A percentile compares a stretch with the other conserved stretches of the same genome.
Evolutionary conservation across 345 rosid genomes (phyloP).

Genomic region (Moricandia arvensis): DNA sequence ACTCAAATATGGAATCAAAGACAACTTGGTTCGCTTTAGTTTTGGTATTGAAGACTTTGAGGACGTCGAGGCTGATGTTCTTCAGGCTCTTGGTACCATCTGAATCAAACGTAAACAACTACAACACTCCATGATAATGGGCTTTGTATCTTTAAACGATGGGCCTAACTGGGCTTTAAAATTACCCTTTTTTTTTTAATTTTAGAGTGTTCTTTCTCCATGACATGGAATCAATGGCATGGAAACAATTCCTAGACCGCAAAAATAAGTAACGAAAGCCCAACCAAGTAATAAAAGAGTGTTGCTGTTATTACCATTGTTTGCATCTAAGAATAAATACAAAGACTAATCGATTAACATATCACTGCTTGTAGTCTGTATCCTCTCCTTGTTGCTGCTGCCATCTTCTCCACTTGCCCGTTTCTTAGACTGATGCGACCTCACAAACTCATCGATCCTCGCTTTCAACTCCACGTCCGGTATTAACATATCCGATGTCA

Average conservation of each 20-base stretch:
- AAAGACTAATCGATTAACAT: background rate
- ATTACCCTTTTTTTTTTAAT: too few species aligned
- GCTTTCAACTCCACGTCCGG: constrained; percentile 78
- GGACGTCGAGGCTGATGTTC: constrained; percentile 76
- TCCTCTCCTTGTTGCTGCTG: constrained; percentile 53
- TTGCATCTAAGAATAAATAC: background rate
- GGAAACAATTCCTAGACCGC: background rate
- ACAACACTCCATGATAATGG: too few species aligned
- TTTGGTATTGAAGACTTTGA: constrained; percentile 88
- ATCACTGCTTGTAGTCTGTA: constrained; percentile 1
- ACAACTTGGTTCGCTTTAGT: constrained; percentile 89
- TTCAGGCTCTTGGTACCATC: constrained; percentile 51
- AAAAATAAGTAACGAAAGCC: constrained; percentile 2
- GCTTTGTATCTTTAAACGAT: too few species aligned
- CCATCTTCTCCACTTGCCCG: constrained; percentile 56
- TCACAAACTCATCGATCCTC: constrained; percentile 74
- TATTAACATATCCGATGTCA: constrained; percentile 84
- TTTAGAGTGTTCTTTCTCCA: too few species aligned
- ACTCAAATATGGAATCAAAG: constrained; percentile 55
- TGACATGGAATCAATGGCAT: too few species aligned
- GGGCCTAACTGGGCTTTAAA: too few species aligned
- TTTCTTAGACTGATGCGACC: constrained; percentile 60
- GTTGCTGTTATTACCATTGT: background rate
- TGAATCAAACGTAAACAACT: too few species aligned
- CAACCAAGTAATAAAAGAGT: background rate